Base-by-base conservation (phyloP, 441 rosid species). In the Gossypium schwendimanii region DNA sequence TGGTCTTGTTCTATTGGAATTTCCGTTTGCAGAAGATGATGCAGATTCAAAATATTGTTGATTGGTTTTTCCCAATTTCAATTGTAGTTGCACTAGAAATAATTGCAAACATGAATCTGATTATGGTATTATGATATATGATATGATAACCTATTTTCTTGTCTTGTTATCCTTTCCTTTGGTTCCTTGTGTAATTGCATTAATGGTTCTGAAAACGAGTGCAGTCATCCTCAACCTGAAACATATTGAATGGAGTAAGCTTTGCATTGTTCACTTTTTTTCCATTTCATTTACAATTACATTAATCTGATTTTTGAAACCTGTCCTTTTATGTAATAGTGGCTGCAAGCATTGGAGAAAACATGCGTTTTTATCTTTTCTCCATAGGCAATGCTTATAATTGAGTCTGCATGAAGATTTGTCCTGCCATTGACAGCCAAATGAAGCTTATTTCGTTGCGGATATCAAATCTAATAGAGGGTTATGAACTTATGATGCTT, bases 1-100 rank as follows among this genome's bases (percentile, higher is more conserved):
- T 74, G 65, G 52, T 33, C 26, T 50, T 28, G 24, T 77, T 64
- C 23, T 60, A 24, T 76, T 17, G 8, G 21, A 39, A 63, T 59
- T 73, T 72, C 57, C 45, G 54, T 67, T 15, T 50, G n/a, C 53
- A 0, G 17, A 52, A 50, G 58, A 26, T 26, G n/a, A 10, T 26
- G 41, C 52, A 49, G 58, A 53, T n/a, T 49, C 6, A 47, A 67
- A 18, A 65, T 67, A 67, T 50, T 26, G 45, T 41, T 63, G 74
- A 69, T 15, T 61, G 5, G 3, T 60, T 61, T 61, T 33, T 33
- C 66, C 47, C 47, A 33, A 12, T 61, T 61, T 61, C 47, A 61
- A 15, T 15, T 61, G 14, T 61, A 61, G 47, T 61, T 61, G 65
- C 45, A 41, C 59, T 67, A 28, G 59, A 67, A 21, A 50, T 17